phyloP scores from a whole-genome alignment of 129 eudicot genomes.

The Helianthus tuberosus region DNA sequence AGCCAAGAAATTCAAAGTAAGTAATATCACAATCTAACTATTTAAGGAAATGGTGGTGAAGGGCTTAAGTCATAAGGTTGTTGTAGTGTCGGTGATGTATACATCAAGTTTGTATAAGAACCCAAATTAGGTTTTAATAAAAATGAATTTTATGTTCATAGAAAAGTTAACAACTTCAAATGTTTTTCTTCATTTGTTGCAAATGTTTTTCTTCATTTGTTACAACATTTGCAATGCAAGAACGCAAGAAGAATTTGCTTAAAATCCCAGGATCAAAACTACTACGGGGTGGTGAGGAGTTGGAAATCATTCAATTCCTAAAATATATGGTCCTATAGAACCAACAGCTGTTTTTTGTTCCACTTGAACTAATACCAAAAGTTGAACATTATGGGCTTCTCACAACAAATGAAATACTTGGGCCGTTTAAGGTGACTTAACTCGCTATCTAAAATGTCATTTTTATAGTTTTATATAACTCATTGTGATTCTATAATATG shows the following conservation, averaged over 20 bases:
- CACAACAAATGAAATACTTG: slow-evolving; percentile 78
- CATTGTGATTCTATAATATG: too few species aligned
- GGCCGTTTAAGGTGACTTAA: slow-evolving; percentile 79
- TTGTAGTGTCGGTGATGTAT: too few species aligned
- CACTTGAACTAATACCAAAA: slow-evolving; percentile 77
- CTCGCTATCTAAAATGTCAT: neutral
- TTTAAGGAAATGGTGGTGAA: too few species aligned
- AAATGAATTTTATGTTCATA: too few species aligned
- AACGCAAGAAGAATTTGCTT: slow-evolving; percentile 59
- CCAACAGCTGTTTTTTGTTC: slow-evolving; percentile 87
- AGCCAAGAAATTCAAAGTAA: too few species aligned
- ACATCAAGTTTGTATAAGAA: too few species aligned
- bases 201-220: too few species aligned
- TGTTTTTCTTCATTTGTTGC: too few species aligned
- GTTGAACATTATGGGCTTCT: slow-evolving; percentile 65
- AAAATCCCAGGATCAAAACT: slow-evolving; percentile 76
- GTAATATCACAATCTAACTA: too few species aligned
- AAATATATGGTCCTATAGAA: slow-evolving; percentile 73
- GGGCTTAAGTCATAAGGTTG: too few species aligned
- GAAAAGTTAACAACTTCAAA: too few species aligned
- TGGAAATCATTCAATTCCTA: slow-evolving; percentile 73
- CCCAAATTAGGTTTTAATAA: too few species aligned
- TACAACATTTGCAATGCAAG: slow-evolving; percentile 79
- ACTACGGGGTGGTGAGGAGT: slow-evolving; percentile 79
- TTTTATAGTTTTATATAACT: neutral